Evolutionary conservation across 345 rosid genomes (phyloP), one percentile per base, ranked within the genome.

Genomic region (Capsella bursapastoris): DNA sequence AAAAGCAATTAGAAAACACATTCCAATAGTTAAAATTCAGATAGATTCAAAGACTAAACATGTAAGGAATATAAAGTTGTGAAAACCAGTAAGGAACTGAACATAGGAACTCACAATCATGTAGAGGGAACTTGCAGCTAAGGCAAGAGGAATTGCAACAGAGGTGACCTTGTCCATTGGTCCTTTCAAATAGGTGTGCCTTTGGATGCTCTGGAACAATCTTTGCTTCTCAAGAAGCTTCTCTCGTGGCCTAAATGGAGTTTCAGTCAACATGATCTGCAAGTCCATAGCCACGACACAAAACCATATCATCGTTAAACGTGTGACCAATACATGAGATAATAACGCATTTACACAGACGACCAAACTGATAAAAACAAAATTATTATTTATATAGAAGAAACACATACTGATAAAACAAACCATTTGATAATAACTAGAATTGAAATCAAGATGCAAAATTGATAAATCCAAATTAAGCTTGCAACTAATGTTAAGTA

Each of bases 201-300:
- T 95, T 7, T 88, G 91, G 75, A 92, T 78, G 81, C 75, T 85
- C 57, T 95, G 99, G 71, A 86, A 95, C 73, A 69, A 75, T 76
- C 76, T 91, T 79, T 94, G 98, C 83, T 83, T 82, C 88, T 88
- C 95, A 10, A 89, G 2, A 70, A 94, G 88, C 89, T 84, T 85
- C 86, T 90, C 98, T 57, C 95, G 68, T 25, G 97, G 93, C 68
- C 93, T 83, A 73, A 91, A 94, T 16, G 97, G 98, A 63, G 78
- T 7, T 78, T 84, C 92, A 0, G 90, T 67, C 97, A 86, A 86
- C 82, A 87, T 87, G 81, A 44, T 78, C 81, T 78, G 64, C 64
- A 2, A 64, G 0, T 55, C 47, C 13, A 56, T 6, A 57, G 10
- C 4, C 11, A 3, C 51, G 22, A 64, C 35, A 3, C 28, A 50